These are phyloP conservation scores for Phoenix roebelenii DNA, from an alignment of 176 grass and related monocot genomes.

Conservation along the genomic window DNA sequence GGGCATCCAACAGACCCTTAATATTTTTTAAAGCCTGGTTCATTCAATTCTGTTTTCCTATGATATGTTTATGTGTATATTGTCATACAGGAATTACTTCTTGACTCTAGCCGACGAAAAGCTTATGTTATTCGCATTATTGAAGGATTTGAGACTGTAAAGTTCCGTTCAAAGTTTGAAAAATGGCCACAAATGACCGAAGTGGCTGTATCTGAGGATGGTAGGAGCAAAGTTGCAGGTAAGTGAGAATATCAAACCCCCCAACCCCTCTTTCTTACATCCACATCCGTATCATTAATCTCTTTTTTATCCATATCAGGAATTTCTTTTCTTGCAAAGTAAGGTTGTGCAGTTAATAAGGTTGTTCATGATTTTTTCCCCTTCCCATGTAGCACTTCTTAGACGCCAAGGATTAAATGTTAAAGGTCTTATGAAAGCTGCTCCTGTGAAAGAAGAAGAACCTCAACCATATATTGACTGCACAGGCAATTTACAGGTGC, in stretches of 20 bases:
- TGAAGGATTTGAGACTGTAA: constrained; percentile 76
- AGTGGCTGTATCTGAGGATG: constrained; percentile 70
- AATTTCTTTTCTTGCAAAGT: too few relatives aligned
- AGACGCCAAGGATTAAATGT: constrained; percentile 91
- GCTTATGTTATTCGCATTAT: constrained; percentile 72
- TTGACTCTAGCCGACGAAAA: constrained; percentile 35
- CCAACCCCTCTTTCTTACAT: too few relatives aligned
- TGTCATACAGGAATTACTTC: constrained; percentile 69
- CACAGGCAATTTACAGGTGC: constrained; percentile 90
- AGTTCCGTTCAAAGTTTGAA: constrained; percentile 81
- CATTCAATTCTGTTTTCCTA: not conserved
- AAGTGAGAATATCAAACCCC: constrained; percentile 1
- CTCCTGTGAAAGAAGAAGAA: constrained; percentile 60
- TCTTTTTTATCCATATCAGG: too few relatives aligned
- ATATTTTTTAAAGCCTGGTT: not conserved
- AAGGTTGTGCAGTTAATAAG: too few relatives aligned
- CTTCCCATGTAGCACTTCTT: constrained; percentile 57
- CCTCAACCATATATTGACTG: constrained; percentile 87
- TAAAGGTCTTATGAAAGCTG: constrained; percentile 73
- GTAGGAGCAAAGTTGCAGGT: constrained; percentile 99
- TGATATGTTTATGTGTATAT: not conserved
- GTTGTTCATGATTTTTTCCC: constrained; percentile 9
- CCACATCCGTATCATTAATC: too few relatives aligned
- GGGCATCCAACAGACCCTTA: not conserved
- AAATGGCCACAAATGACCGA: constrained; percentile 80